Base-by-base conservation (phyloP, 2,329 filamentous ascomycete genomes). In the Colletotrichum godetiae region DNA sequence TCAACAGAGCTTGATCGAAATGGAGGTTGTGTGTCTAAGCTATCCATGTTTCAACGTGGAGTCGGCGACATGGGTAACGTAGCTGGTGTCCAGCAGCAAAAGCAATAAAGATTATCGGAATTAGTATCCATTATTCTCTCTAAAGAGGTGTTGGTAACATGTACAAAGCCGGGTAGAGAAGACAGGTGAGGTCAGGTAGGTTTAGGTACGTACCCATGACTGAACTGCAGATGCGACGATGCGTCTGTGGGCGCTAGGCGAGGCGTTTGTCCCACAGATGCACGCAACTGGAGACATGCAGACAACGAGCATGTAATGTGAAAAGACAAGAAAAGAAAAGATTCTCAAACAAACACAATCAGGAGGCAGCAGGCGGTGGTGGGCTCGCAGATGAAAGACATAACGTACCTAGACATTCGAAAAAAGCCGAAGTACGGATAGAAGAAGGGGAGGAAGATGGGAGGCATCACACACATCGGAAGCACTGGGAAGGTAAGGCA, bases 21-120 rank as follows among this genome's bases (percentile, higher is more conserved):
- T 57, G 35, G 52, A 37, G 49, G n/a, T 35, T 52, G 53, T 66
- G 67, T 66, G 70, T 70, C 60, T 37, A 70, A 37, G 46, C n/a
- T 70, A 70, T 65, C 67, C 70, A 60, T 73, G 60, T 60, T 27
- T 33, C 42, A 70, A 66, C 70, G 70, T 73, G 70, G 70, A 73
- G 70, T 70, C 31, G 55, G 10, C n/a, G 49, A 56, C 60, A 65
- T 70, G 60, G 56, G 53, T 59, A 65, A 49, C 60, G 67, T 52
- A 61, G 55, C 55, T 70, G 61, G 35, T 65, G 49, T 59, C 70
- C 67, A 22, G 35, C 42, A 52, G 27, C 55, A 73, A 73, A 73
- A 73, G 67, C 67, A 73, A 73, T 56, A 46, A 58, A 65, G 29
- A 70, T 60, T 59, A 13, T 19, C 59, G 63, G 37, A 42, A 58